phyloP scores from a whole-genome alignment of 352 stramenopile genomes.

The Phytophthora ohioensis region DNA sequence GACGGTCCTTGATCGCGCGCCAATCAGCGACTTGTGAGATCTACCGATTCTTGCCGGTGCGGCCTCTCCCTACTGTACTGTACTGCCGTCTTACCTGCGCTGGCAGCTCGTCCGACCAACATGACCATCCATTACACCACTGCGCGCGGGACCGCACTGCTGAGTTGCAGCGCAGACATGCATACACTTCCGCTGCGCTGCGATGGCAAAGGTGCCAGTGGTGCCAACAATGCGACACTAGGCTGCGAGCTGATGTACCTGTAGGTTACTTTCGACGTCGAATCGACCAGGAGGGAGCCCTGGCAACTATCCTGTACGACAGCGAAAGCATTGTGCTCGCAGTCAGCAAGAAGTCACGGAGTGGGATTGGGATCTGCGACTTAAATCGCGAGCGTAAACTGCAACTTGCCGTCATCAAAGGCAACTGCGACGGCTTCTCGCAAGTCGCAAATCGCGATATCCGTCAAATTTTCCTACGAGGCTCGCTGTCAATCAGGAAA shows the following conservation, averaged over 20 bases:
- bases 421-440: slow-evolving; percentile 2
- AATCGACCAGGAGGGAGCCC: too few relatives aligned
- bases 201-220: not conserved
- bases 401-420: slow-evolving; percentile 23
- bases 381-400: slow-evolving; percentile 12
- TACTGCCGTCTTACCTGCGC: slow-evolving; percentile 1
- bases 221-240: not conserved
- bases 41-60: too few relatives aligned
- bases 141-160: not conserved
- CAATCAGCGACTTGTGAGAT: slow-evolving; percentile 12
- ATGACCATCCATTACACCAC: slow-evolving; percentile 2
- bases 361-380: slow-evolving; percentile 3
- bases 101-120: not conserved
- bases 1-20: not conserved
- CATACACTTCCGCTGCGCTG: not conserved
- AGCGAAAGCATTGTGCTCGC: too few relatives aligned
- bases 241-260: not conserved
- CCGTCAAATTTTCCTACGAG: too few relatives aligned
- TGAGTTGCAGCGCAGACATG: not conserved
- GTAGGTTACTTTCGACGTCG: not conserved
- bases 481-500: too few relatives aligned
- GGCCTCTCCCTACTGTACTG: not conserved
- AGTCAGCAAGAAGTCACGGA: not conserved
- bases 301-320: too few relatives aligned
- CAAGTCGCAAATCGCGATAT: slow-evolving; percentile 1